phyloP scores from a whole-genome alignment of 768 basidiomycete genomes.

The Russula abietina region DNA sequence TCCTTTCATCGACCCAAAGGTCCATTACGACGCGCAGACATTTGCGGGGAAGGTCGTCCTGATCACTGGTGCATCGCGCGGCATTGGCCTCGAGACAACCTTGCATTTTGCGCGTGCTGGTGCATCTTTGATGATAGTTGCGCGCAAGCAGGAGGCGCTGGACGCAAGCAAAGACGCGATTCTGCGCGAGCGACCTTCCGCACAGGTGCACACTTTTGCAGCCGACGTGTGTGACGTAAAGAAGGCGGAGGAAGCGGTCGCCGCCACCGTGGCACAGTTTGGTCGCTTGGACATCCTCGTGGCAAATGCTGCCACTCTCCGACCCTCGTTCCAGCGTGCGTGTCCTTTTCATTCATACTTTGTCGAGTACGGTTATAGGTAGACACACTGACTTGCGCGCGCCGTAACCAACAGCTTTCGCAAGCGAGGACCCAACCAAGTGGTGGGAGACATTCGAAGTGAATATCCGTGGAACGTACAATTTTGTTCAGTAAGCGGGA shows the following conservation, averaged over 20 bases:
- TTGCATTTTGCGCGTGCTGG: slow-evolving; percentile 22
- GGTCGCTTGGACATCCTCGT: slow-evolving; percentile 3
- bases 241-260: slow-evolving; percentile 2
- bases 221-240: not conserved
- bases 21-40: slow-evolving; percentile 7
- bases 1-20: slow-evolving; percentile 10
- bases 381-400: not conserved
- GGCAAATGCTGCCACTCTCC: slow-evolving; percentile 1
- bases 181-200: not conserved
- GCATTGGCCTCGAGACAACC: slow-evolving; percentile 23
- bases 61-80: slow-evolving; percentile 24
- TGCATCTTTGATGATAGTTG: slow-evolving; percentile 17
- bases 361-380: too few species aligned
- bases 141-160: slow-evolving; percentile 8
- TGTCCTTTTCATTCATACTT: not conserved
- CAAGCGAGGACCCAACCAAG: not conserved
- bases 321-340: not conserved
- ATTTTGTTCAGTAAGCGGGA: slow-evolving; percentile 7
- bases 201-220: not conserved
- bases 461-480: slow-evolving; percentile 17
- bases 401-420: not conserved
- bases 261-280: not conserved
- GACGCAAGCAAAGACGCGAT: not conserved
- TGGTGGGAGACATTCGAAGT: slow-evolving; percentile 19
- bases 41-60: slow-evolving; percentile 25